These are phyloP conservation scores for Adansonia grandidieri DNA, from an alignment of 441 rosid genomes.

Conservation along the genomic window DNA sequence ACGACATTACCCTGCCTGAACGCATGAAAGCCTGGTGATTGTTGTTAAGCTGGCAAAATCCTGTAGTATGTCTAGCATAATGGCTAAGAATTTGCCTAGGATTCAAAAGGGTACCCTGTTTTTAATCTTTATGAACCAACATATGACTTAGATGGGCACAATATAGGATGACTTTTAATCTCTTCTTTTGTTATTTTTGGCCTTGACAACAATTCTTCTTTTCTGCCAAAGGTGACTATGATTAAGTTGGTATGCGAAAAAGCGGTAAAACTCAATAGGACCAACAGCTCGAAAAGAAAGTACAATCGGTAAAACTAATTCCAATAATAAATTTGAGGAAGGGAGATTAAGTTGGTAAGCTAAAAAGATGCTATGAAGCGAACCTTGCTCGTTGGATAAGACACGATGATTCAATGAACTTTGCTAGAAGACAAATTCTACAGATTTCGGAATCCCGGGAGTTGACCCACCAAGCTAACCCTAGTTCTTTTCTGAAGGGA, in stretches of 20 bases:
- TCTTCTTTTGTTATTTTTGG: constrained; percentile 6
- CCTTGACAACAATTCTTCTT: neutral
- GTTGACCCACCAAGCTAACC: constrained; percentile 30
- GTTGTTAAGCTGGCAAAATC: neutral
- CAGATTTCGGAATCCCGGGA: constrained; percentile 36
- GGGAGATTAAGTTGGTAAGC: neutral
- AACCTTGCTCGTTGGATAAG: constrained; percentile 9
- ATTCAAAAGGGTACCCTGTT: constrained; percentile 6
- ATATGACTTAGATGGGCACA: neutral
- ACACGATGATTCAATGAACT: neutral
- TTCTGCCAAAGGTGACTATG: no score
- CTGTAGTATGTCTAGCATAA: neutral
- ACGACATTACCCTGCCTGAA: constrained; percentile 22
- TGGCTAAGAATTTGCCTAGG: constrained; percentile 14
- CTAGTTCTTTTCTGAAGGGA: constrained; percentile 28
- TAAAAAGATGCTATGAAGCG: neutral
- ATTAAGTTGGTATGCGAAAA: no score
- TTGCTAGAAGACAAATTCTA: constrained; percentile 17
- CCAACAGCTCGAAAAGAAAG: no score
- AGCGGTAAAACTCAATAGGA: no score
- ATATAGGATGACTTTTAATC: constrained; percentile 6
- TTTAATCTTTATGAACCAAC: constrained; percentile 4
- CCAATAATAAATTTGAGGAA: neutral
- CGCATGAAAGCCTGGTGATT: neutral
- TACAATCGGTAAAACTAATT: neutral